Evolutionary conservation across 306 rosid species (phyloP), one percentile per base, ranked within the genome.

Genomic region (Dalbergia oliveri): DNA sequence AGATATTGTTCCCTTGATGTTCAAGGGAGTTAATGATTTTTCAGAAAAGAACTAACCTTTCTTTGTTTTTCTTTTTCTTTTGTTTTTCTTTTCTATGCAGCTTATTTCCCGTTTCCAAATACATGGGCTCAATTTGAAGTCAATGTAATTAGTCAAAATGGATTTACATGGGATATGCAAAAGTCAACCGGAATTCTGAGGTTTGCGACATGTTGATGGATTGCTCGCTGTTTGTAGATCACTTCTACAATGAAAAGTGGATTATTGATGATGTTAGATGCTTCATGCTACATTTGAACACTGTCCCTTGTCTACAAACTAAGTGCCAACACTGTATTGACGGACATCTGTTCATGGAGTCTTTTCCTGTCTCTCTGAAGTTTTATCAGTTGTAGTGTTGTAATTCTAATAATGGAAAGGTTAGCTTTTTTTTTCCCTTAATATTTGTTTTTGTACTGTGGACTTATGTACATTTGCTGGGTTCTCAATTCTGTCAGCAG

Each of bases 381-480:
- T 65, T 71, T 80, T 82, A 59, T 87, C 81, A 86, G 73, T 64
- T 79, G 39, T 83, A 85, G 81, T 82, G 61, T 85, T 84, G 80
- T 73, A 53, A 83, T 70, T 78, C 68, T 41, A 79, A 86, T 73
- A 85, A 93, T 93, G 97, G 96, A 93, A 77, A 87, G 97, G 97
- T 88, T 84, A 35, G 90, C 75, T 75, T 23, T 54, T 77, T 82
- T 21, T 21, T 21, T 21, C 15, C 9, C 6, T 54, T 4, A 5
- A 9, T 49, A 8, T 11, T 49, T 49, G 11, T 49, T 79, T 72
- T 21, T 49, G 79, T 80, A 31, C 14, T 64, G 49, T 43, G 69
- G 71, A 68, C 59, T 68, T 76, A 51, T 60, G 23, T 66, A 23
- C 45, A 5, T 47, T 73, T 60, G 31, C 37, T 26, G 43, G 65